phyloP scores from a whole-genome alignment of 139 green algal genomes.

The Chlamydomonas asymmetrica region DNA sequence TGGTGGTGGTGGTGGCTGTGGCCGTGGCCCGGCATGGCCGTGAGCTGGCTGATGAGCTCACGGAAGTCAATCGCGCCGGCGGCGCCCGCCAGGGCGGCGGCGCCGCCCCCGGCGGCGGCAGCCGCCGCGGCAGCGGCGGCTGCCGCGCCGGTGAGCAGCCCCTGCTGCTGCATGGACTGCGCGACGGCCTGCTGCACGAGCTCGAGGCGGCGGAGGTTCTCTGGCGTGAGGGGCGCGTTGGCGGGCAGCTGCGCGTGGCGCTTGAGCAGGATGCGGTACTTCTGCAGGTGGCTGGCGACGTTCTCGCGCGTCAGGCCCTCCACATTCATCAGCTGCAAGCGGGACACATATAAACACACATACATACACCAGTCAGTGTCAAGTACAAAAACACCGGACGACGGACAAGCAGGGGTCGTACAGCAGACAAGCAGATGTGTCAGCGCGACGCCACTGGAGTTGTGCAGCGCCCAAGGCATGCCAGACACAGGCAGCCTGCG shows the following conservation, averaged over 20 bases:
- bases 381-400: not conserved
- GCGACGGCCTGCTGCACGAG: constrained; percentile 28
- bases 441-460: too few species aligned
- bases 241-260: constrained; percentile 24
- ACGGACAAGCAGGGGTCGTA: not conserved
- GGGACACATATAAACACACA: not conserved
- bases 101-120: not conserved
- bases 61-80: constrained; percentile 11
- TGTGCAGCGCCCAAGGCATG: too few species aligned
- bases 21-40: constrained; percentile 16
- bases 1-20: not conserved
- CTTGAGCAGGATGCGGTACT: constrained; percentile 82
- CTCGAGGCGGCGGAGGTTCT: constrained; percentile 16
- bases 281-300: constrained; percentile 89
- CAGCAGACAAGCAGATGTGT: not conserved
- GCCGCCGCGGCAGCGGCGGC: not conserved
- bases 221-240: constrained; percentile 29
- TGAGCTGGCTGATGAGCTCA: constrained; percentile 18
- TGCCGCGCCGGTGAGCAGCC: not conserved
- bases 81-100: not conserved
- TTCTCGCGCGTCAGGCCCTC: constrained; percentile 93
- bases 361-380: not conserved
- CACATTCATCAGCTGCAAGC: constrained; percentile 85
- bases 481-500: too few species aligned
- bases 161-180: constrained; percentile 25